Base-by-base conservation (phyloP, 129 eudicot species). In the Chrysanthemum makinoi region DNA sequence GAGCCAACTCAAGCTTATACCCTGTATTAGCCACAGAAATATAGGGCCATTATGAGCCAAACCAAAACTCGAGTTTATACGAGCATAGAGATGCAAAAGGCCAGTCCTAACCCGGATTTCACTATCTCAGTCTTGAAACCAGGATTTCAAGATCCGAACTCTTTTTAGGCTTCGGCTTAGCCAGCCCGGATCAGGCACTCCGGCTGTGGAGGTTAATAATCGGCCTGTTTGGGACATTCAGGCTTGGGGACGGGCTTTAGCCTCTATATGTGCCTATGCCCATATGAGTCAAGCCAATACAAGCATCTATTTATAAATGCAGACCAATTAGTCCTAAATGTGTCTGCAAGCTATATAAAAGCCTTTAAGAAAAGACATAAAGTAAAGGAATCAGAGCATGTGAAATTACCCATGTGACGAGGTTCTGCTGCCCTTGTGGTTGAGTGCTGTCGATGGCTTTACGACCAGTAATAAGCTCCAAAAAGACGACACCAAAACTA, bases 401-500 rank as follows among this genome's bases (percentile, higher is more conserved):
- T 6, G 14, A 14, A 68, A 80, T 82, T 58, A 85, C 95, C 95
- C 95, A 88, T 33, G 57, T 77, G 22, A 88, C 79, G 8, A 88
- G 80, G 69, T 80, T 80, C 49, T 83, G 90, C 81, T 88, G 90
- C n/a, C 81, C 86, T 0, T 75, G 80, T 10, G 72, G 81, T 73
- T 70, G 82, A n/a, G 77, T 74, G 69, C 65, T 26, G 58, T 88
- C 95, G 14, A 82, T 78, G 19, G 90, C 90, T 72, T 70, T 88
- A 13, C 91, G 86, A 15, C 95, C 95, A 3, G 91, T 88, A 62
- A 88, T 83, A n/a, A 88, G 78, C 77, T 85, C 95, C 57, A 88
- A 57, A 52, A 88, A 62, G 10, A 88, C 91, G 2, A 88, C 91
- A 4, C 95, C 91, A 54, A 88, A 85, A 72, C 91, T 81, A 70